Conservation (phyloP, 805 yeast species). For the Candida krabiensis region DNA sequence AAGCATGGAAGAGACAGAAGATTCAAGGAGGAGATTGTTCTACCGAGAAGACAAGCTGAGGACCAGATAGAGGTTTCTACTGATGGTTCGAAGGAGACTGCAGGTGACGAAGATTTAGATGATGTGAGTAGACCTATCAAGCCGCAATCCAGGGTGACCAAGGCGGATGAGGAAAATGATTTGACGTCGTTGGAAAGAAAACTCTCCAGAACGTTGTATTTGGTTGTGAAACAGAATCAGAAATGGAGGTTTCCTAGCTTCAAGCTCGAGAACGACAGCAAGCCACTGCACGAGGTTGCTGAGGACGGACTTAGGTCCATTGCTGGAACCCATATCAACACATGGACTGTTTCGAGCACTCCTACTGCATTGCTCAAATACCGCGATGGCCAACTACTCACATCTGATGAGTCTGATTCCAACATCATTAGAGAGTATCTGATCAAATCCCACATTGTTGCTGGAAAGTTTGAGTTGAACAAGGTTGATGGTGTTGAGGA, state of each 20-base stretch:
- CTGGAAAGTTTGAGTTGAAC: constrained; percentile 67
- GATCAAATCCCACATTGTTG: constrained; percentile 83
- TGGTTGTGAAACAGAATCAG: constrained; percentile 53
- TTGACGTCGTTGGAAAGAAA: constrained; percentile 71
- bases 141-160: constrained; percentile 70
- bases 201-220: constrained; percentile 76
- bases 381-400: constrained; percentile 27
- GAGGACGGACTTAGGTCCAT: constrained; percentile 66
- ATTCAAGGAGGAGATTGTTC: constrained; percentile 69
- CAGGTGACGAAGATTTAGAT: constrained; percentile 39
- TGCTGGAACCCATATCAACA: constrained; percentile 77
- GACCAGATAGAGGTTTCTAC: constrained; percentile 18
- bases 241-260: constrained; percentile 85
- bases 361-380: constrained; percentile 73
- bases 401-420: constrained; percentile 17
- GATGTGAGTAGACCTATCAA: constrained; percentile 67
- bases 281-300: constrained; percentile 70
- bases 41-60: constrained; percentile 64
- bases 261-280: constrained; percentile 37
- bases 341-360: constrained; percentile 87
- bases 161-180: constrained; percentile 71
- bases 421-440: constrained; percentile 57
- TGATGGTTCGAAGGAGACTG: constrained; percentile 4
- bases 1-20: constrained; percentile 89
- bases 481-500: constrained; percentile 40